Conservation (phyloP, 2,329 filamentous ascomycete species). For the Cadophora gregata region DNA sequence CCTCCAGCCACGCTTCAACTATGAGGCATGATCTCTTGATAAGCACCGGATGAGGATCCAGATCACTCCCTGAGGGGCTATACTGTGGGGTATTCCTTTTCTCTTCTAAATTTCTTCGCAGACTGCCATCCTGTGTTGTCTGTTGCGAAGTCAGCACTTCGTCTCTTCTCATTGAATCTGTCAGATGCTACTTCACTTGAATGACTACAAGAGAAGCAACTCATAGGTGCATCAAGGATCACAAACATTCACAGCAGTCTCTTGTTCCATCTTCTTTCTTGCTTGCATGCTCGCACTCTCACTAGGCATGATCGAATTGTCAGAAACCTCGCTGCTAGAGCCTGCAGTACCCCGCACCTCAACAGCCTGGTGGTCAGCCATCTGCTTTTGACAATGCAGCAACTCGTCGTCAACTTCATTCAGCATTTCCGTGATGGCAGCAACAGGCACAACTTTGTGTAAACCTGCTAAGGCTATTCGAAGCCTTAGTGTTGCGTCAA, state of each 20-base stretch:
- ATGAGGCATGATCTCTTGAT: slow-evolving; percentile 15
- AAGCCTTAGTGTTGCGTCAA: slow-evolving; percentile 4
- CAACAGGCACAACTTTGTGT: neutral
- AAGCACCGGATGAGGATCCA: slow-evolving; percentile 8
- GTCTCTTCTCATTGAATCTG: neutral
- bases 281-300: slow-evolving; percentile 10
- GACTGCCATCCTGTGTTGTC: neutral
- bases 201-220: no score
- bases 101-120: neutral
- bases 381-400: slow-evolving; percentile 11
- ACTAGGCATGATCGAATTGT: slow-evolving; percentile 11
- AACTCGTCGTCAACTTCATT: slow-evolving; percentile 18
- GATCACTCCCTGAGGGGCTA: slow-evolving; percentile 15
- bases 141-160: neutral
- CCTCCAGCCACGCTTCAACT: slow-evolving; percentile 22
- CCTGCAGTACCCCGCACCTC: neutral
- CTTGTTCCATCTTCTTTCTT: neutral
- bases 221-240: neutral
- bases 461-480: neutral
- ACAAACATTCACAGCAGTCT: neutral
- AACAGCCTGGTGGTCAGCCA: slow-evolving; percentile 15
- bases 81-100: neutral
- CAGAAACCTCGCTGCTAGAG: neutral
- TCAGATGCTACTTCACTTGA: no score
- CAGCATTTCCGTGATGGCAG: neutral